phyloP scores from a whole-genome alignment of 2,329 filamentous ascomycete genomes.

The Huntiella bhutanensis region DNA sequence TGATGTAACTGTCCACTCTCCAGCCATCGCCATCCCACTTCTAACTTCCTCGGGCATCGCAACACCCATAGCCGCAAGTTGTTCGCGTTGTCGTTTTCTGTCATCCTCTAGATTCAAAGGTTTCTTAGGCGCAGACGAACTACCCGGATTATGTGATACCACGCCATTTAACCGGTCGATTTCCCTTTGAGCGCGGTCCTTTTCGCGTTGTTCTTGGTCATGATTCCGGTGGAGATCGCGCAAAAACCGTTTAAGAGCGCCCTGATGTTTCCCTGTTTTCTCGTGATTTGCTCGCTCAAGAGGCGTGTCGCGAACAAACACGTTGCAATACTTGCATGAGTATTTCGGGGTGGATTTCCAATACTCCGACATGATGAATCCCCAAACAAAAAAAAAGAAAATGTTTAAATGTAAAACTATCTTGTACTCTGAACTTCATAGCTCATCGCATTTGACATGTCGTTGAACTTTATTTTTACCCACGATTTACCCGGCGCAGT shows the following conservation, averaged over 20 bases:
- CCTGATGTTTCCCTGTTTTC: slow-evolving; percentile 67
- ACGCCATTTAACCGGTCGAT: slow-evolving; percentile 71
- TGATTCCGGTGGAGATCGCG: slow-evolving; percentile 73
- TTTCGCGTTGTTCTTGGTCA: slow-evolving; percentile 62
- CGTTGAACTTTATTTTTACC: slow-evolving; percentile 1
- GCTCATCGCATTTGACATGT: no score
- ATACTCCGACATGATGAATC: slow-evolving; percentile 64
- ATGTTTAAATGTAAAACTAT: neutral
- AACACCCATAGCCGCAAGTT: slow-evolving; percentile 75
- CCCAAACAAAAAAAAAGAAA: neutral
- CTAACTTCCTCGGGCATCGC: slow-evolving; percentile 62
- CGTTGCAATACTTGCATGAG: slow-evolving; percentile 95
- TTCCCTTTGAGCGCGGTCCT: slow-evolving; percentile 65
- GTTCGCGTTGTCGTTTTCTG: slow-evolving; percentile 65
- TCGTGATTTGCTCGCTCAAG: slow-evolving; percentile 83
- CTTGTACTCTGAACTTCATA: no score
- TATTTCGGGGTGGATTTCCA: slow-evolving; percentile 97
- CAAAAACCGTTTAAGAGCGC: slow-evolving; percentile 70
- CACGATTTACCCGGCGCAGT: slow-evolving; percentile 9
- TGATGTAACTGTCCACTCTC: slow-evolving; percentile 65
- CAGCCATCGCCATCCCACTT: slow-evolving; percentile 66
- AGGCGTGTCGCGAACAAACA: slow-evolving; percentile 79
- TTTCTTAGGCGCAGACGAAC: slow-evolving; percentile 5
- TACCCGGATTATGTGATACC: slow-evolving; percentile 22
- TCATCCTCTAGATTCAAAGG: slow-evolving; percentile 36